Conservation (phyloP, 768 basidiomycete species). For the Tulasnella sp. region DNA sequence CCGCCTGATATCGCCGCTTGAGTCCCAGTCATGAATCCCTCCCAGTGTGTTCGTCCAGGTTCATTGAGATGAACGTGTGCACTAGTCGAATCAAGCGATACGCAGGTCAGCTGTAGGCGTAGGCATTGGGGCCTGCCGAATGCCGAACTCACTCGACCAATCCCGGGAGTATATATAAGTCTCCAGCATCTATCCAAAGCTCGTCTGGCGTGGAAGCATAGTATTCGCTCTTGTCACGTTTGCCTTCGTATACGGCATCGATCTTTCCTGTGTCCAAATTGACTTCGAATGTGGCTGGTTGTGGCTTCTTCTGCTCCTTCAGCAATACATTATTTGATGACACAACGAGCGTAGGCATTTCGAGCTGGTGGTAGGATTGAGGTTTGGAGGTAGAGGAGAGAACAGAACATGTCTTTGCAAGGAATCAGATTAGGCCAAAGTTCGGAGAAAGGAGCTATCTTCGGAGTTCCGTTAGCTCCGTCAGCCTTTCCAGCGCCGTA, state of each 20-base stretch:
- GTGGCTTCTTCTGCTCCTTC: slow-evolving; percentile 47
- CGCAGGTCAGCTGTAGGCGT: not conserved
- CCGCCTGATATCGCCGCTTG: slow-evolving; percentile 87
- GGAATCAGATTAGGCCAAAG: not conserved
- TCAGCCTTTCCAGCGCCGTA: not conserved
- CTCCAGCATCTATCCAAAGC: slow-evolving; percentile 55
- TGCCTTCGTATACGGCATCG: slow-evolving; percentile 45
- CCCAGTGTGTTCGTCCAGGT: slow-evolving; percentile 90
- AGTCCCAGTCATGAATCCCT: slow-evolving; percentile 91
- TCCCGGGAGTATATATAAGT: slow-evolving; percentile 66
- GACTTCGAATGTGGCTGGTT: slow-evolving; percentile 64
- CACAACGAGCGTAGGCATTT: not conserved
- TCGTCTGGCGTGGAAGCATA: slow-evolving; percentile 37
- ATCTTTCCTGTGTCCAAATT: slow-evolving; percentile 60
- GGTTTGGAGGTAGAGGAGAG: not conserved
- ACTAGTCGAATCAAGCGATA: slow-evolving; percentile 41
- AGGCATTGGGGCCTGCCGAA: not conserved
- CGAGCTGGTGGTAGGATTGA: not conserved
- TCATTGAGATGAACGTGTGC: slow-evolving; percentile 92
- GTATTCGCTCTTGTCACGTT: slow-evolving; percentile 37
- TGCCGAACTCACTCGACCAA: slow-evolving; percentile 63
- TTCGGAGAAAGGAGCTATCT: not conserved
- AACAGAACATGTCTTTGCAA: not conserved
- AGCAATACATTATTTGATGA: slow-evolving; percentile 58
- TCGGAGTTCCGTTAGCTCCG: slow-evolving; percentile 9